Conservation (phyloP, 805 yeast species). For the Starmerella stellata region DNA sequence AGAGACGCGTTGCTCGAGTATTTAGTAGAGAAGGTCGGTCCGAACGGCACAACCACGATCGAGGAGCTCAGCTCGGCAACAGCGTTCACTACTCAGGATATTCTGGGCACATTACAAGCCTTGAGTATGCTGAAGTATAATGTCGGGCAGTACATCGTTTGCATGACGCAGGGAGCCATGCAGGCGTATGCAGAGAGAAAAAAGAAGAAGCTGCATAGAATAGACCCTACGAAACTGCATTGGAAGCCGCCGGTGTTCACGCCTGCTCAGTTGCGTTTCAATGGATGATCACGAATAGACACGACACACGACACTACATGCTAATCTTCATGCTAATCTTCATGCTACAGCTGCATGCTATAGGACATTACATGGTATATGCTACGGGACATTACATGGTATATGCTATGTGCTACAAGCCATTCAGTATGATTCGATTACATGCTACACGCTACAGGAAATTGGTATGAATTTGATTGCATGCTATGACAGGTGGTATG, state of each 20-base stretch:
- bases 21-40: conserved; percentile 43
- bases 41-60: conserved; percentile 47
- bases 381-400: no score
- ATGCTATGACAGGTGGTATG: no score
- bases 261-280: conserved; percentile 79
- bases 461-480: no score
- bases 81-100: conserved; percentile 92
- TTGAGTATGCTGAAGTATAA: conserved; percentile 76
- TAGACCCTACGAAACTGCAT: conserved; percentile 50
- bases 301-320: no score
- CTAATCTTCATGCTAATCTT: no score
- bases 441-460: no score
- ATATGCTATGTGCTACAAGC: no score
- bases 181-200: conserved; percentile 53
- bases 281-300: no score
- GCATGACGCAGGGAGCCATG: conserved; percentile 65
- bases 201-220: conserved; percentile 54
- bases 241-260: conserved; percentile 95
- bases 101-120: conserved; percentile 81
- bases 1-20: conserved; percentile 68
- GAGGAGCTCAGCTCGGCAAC: conserved; percentile 78
- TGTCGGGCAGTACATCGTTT: conserved; percentile 86
- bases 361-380: no score
- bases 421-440: no score
- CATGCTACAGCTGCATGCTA: no score